Conservation (phyloP, 805 yeast genomes). For the Yamadazyma endophytica region DNA sequence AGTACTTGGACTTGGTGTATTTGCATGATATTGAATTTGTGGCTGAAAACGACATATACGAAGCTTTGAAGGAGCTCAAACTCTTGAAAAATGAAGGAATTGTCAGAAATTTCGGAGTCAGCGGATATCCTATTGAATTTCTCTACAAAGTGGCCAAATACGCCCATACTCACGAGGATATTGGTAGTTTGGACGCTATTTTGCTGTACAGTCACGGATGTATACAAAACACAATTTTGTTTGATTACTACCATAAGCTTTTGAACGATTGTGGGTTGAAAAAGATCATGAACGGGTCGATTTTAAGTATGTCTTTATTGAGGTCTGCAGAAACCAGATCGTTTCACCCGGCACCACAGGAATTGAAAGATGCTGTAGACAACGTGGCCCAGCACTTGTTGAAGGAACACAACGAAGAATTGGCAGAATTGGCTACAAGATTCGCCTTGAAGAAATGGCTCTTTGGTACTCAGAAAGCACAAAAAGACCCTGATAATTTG, state of each 20-base stretch:
- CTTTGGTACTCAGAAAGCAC: constrained; percentile 17
- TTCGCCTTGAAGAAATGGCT: constrained; percentile 67
- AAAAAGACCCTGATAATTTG: constrained; percentile 7
- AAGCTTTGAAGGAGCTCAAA: constrained; percentile 60
- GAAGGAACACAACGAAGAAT: constrained; percentile 45
- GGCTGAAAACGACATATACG: constrained; percentile 46
- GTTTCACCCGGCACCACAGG: constrained; percentile 76
- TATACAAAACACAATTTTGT: constrained; percentile 63
- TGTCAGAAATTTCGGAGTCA: constrained; percentile 65
- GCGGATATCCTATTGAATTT: constrained; percentile 82
- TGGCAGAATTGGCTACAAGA: constrained; percentile 79
- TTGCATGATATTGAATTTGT: constrained; percentile 90
- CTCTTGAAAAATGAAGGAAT: constrained; percentile 60
- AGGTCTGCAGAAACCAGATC: constrained; percentile 61
- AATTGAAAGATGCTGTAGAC: constrained; percentile 51
- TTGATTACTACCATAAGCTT: constrained; percentile 46
- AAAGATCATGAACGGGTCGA: constrained; percentile 73
- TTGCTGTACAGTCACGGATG: constrained; percentile 80
- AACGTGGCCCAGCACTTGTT: constrained; percentile 39
- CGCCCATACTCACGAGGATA: constrained; percentile 31
- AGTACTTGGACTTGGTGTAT: constrained; percentile 75
- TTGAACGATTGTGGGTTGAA: constrained; percentile 50
- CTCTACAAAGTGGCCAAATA: constrained; percentile 49
- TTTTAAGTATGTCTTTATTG: constrained; percentile 81
- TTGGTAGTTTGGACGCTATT: constrained; percentile 69